Conservation (phyloP, 1,139 yeast species). For the Hyphopichia pseudoburtonii region DNA sequence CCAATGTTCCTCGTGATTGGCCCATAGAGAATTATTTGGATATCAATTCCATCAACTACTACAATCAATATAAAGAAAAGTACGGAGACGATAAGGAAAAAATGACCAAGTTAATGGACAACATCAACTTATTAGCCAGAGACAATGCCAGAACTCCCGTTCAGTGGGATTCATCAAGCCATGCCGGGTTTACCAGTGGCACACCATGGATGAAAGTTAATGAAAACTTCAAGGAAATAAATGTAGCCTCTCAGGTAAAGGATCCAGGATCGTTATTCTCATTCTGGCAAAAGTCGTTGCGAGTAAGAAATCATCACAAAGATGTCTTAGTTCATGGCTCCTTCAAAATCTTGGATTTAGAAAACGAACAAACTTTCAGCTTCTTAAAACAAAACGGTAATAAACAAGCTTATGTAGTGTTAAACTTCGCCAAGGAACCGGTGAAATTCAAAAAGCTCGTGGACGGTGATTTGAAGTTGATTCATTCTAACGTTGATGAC, state of each 20-base stretch:
- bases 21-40: constrained; percentile 20
- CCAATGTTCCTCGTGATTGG: constrained; percentile 20
- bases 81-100: constrained; percentile 12
- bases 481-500: constrained; percentile 26
- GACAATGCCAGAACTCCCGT: constrained; percentile 25
- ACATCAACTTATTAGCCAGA: constrained; percentile 19
- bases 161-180: constrained; percentile 19
- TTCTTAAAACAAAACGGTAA: constrained; percentile 29
- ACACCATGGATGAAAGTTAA: constrained; percentile 24
- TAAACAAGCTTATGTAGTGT: constrained; percentile 37
- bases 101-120: constrained; percentile 13
- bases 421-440: constrained; percentile 43
- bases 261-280: constrained; percentile 20
- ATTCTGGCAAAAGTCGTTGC: constrained; percentile 20
- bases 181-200: constrained; percentile 22
- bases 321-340: constrained; percentile 18
- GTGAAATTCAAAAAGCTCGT: constrained; percentile 28
- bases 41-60: constrained; percentile 21
- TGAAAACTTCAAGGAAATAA: constrained; percentile 19
- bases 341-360: constrained; percentile 34
- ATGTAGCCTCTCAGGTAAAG: constrained; percentile 19
- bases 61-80: constrained; percentile 17
- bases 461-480: constrained; percentile 30
- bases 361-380: constrained; percentile 38
- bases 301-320: constrained; percentile 16